These are phyloP conservation scores for Triglochin maritima DNA, from an alignment of 106 monocot species.

Conservation along the genomic window DNA sequence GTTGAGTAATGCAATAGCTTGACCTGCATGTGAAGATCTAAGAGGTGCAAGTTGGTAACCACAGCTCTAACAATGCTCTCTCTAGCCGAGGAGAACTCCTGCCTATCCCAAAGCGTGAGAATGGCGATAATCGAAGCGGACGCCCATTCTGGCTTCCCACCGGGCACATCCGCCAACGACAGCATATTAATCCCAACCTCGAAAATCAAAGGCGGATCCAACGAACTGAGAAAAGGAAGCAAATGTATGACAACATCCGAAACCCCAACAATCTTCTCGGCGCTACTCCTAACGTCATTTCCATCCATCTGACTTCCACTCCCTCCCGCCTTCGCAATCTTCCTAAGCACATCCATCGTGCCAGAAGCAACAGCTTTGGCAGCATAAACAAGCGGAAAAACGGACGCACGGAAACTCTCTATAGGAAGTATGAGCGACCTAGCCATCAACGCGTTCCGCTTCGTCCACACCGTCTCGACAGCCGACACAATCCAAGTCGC, in stretches of 20 bases:
- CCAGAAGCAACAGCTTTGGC: constrained; percentile 86
- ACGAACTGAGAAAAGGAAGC: constrained; percentile 79
- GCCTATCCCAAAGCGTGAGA: constrained; percentile 92
- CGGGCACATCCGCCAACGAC: constrained; percentile 90
- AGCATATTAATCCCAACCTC: constrained; percentile 98
- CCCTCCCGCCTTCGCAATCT: constrained; percentile 45
- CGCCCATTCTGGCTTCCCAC: constrained; percentile 99
- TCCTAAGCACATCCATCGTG: constrained; percentile 56
- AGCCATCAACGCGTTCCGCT: constrained; percentile 77
- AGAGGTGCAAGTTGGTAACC: constrained; percentile 81
- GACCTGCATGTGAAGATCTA: constrained; percentile 99
- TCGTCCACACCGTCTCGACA: constrained; percentile 63
- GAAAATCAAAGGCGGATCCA: constrained; percentile 90
- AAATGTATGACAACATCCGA: constrained; percentile 90
- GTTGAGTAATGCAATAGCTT: background rate
- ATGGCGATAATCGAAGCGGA: constrained; percentile 87
- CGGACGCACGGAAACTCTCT: constrained; percentile 69
- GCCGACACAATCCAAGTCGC: constrained; percentile 79
- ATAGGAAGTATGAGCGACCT: constrained; percentile 73
- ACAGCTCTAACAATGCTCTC: constrained; percentile 96
- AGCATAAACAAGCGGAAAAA: constrained; percentile 75
- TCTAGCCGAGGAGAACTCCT: constrained; percentile 88
- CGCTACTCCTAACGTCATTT: constrained; percentile 16
- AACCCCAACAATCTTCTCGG: constrained; percentile 79
- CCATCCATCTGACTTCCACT: background rate